Base-by-base conservation (phyloP, 2,329 filamentous ascomycete species). In the Verruconis gallopava region DNA sequence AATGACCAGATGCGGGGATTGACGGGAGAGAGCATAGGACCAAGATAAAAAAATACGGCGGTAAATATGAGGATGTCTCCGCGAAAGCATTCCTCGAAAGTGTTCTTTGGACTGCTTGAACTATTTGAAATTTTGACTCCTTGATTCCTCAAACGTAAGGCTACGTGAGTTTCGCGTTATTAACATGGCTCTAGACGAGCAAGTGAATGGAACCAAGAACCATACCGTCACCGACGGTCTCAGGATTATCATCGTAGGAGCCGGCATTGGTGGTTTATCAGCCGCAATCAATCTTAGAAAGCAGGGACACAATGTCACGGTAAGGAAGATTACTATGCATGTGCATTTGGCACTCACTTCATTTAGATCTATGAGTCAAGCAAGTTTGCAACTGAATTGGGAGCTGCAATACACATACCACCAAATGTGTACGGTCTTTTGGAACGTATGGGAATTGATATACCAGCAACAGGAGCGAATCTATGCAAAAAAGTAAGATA, bases 371-470 rank as follows among this genome's bases (percentile, higher is more conserved):
- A 66, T 38, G 74, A 79, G 48, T 67, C 73, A 51, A 76, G 73
- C 0, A 59, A 60, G 2, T 68, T 77, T 22, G 67, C 68, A 13
- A 68, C 61, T 39, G 75, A 79, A 53, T 57, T 65, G 1, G 76
- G 75, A 0, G 75, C 76, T 3, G 75, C 75, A 0, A 66, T 80
- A n/a, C 74, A 79, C 50, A 53, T 80, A 3, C 68, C 72, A 0
- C 74, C 77, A 1, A 81, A 81, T 49, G 61, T 67, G 2, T 76
- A 77, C 53, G 71, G 72, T 0, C 55, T 79, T 2, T 58, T 81
- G 3, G 55, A 57, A 9, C 56, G 64, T 21, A 54, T 70, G 38
- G 66, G 67, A 0, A 48, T 71, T 1, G 53, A 56, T 38, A 57
- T 63, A 0, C 59, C 63, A 42, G 52, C 54, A 0, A 59, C 59